A percentile compares a stretch with the other conserved stretches of the same genome.
phyloP scores from a whole-genome alignment of 257 asterid genomes.

The Osmanthus fragrans region DNA sequence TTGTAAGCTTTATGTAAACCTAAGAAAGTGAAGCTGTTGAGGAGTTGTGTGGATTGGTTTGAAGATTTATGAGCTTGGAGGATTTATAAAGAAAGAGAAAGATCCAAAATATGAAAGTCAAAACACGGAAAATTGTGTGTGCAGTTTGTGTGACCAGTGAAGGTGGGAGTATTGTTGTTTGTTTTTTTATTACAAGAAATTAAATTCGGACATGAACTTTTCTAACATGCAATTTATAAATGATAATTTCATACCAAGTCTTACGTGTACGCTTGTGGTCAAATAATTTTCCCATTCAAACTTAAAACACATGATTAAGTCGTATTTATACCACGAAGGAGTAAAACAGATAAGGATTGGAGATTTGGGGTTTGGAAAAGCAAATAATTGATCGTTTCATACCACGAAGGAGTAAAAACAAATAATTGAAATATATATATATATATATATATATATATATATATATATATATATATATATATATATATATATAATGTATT shows the following conservation, averaged over 20 bases:
- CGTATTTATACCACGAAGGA: background rate
- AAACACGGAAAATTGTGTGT: conserved; percentile 42
- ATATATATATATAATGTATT: too few relatives aligned
- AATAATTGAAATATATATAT: too few relatives aligned
- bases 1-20: background rate
- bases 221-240: background rate
- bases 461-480: too few relatives aligned
- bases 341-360: too few relatives aligned
- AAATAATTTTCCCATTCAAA: background rate
- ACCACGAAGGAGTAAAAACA: too few relatives aligned
- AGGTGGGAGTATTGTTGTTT: background rate
- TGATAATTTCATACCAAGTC: background rate
- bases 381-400: too few relatives aligned
- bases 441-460: too few relatives aligned
- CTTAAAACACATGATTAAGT: background rate
- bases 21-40: conserved; percentile 15
- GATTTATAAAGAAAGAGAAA: background rate
- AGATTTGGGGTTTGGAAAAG: background rate
- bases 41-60: conserved; percentile 18
- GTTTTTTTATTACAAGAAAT: background rate
- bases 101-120: conserved; percentile 43
- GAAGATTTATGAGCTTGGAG: background rate
- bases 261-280: background rate
- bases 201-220: background rate
- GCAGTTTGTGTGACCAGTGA: conserved; percentile 13